A percentile compares a stretch with the other conserved stretches of the same genome.
Conservation (phyloP, 2,329 filamentous ascomycete species). For the Ophiocordyceps camponoti-saundersi region DNA sequence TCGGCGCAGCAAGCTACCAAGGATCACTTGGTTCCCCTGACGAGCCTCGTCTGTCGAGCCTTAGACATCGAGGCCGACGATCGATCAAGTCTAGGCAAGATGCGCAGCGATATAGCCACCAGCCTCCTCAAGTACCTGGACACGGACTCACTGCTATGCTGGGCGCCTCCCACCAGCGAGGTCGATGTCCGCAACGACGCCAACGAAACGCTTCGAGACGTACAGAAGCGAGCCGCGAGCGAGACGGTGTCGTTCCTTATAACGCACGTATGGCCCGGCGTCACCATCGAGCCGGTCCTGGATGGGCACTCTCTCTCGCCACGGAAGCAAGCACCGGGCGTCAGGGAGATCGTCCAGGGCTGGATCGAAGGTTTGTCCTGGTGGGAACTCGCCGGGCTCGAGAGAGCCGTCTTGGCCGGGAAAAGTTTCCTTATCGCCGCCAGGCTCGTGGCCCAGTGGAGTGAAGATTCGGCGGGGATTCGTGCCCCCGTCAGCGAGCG, state of each 20-base stretch:
- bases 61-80: constrained; percentile 66
- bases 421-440: constrained; percentile 73
- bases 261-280: constrained; percentile 64
- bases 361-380: constrained; percentile 60
- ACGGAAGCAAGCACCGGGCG: constrained; percentile 51
- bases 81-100: constrained; percentile 22
- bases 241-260: constrained; percentile 58
- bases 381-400: constrained; percentile 75
- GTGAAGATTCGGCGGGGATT: constrained; percentile 45
- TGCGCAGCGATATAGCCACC: constrained; percentile 46
- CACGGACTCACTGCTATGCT: constrained; percentile 86
- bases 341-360: constrained; percentile 57
- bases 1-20: constrained; percentile 71
- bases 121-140: constrained; percentile 73
- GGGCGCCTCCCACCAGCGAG: constrained; percentile 44
- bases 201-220: constrained; percentile 46
- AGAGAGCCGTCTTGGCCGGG: constrained; percentile 65
- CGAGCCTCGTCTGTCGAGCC: constrained; percentile 67
- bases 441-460: constrained; percentile 75
- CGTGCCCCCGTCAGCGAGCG: constrained; percentile 17
- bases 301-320: constrained; percentile 63
- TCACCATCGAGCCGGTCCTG: constrained; percentile 66
- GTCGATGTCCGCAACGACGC: constrained; percentile 26
- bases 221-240: constrained; percentile 53
- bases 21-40: constrained; percentile 79